Conservation (phyloP, 176 grass and related monocot species). For the Bolboschoenus planiculmis region DNA sequence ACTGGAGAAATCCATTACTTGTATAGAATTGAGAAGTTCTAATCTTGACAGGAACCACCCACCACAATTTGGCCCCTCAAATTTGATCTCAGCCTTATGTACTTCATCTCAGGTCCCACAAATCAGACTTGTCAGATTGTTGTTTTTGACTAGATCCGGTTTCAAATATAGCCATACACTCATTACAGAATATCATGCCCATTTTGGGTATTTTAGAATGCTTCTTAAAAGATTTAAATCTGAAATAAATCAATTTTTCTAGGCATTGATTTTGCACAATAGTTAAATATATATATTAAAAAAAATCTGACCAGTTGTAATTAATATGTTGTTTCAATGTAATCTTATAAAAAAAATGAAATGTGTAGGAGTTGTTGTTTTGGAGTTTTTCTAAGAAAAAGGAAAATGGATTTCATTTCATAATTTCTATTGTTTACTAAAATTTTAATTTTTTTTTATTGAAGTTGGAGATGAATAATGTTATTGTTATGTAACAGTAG, state of each 20-base stretch:
- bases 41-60: neutral
- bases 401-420: neutral
- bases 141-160: neutral
- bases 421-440: neutral
- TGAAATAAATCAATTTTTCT: neutral
- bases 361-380: neutral
- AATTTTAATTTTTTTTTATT: neutral
- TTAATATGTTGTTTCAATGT: neutral
- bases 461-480: neutral
- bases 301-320: neutral
- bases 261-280: neutral
- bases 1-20: neutral
- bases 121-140: constrained; percentile 8
- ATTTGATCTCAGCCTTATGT: neutral
- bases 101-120: neutral
- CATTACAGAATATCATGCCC: neutral
- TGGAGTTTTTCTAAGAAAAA: neutral
- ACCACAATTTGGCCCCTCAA: neutral
- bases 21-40: neutral
- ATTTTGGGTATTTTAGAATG: neutral
- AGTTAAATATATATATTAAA: neutral
- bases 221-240: neutral
- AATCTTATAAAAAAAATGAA: neutral
- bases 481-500: neutral
- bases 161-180: neutral